phyloP scores from a whole-genome alignment of 2,329 filamentous ascomycete species.

The Paecilomyces niveus region DNA sequence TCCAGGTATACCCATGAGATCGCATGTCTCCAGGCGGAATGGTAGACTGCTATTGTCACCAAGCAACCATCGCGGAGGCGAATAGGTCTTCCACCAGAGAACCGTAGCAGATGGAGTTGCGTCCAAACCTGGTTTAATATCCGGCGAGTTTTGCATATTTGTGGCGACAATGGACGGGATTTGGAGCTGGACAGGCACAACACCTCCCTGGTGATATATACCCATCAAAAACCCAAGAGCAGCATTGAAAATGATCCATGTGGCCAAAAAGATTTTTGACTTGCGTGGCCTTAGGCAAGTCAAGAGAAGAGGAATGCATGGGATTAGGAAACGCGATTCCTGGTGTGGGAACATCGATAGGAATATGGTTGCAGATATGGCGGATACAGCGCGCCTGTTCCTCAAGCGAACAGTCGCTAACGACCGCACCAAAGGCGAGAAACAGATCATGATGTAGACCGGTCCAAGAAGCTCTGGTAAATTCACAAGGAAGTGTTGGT shows the following conservation, averaged over 20 bases:
- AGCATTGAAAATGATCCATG: conserved; percentile 45
- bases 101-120: conserved; percentile 25
- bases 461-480: conserved; percentile 67
- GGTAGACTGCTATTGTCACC: conserved; percentile 27
- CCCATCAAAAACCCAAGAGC: conserved; percentile 44
- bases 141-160: conserved; percentile 11
- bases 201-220: conserved; percentile 47
- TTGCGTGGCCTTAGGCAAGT: conserved; percentile 39
- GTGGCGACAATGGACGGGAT: conserved; percentile 33
- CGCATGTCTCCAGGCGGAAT: conserved; percentile 33
- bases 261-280: conserved; percentile 32
- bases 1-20: conserved; percentile 44
- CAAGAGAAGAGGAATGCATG: conserved; percentile 44
- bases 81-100: conserved; percentile 51
- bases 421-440: conserved; percentile 41
- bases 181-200: conserved; percentile 43
- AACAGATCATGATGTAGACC: conserved; percentile 48
- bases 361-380: conserved; percentile 36
- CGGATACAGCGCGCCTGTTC: conserved; percentile 36
- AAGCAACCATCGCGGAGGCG: conserved; percentile 45
- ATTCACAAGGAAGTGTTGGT: conserved; percentile 68
- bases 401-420: conserved; percentile 24
- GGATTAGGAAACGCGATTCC: conserved; percentile 47
- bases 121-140: background rate
- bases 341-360: conserved; percentile 45